Evolutionary conservation across 345 rosid genomes (phyloP), one percentile per base, ranked within the genome.

Genomic region (Citrus mangshanensis): DNA sequence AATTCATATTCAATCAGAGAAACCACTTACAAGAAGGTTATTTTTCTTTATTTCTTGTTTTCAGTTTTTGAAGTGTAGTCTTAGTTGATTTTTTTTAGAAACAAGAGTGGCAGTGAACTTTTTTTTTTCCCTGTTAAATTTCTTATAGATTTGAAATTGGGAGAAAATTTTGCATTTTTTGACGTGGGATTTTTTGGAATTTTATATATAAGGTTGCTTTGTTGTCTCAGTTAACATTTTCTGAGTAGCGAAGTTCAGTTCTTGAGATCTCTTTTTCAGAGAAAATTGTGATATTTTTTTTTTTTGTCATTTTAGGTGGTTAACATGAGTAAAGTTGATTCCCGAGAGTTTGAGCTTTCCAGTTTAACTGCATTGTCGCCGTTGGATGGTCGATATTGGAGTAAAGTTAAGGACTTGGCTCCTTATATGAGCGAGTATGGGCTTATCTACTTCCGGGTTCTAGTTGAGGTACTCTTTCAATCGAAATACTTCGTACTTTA

Each of bases 381-480:
- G 59, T 77, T 96, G 88, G 98, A 94, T 74, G 99, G 99, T 42
- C 97, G 98, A 68, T 96, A 96, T 63, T 91, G 99, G 98, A 85
- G 89, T 1, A 85, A 86, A 85, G 98, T 92, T 64, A 91, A 94
- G 88, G 94, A 89, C 49, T 88, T 94, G 84, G 91, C 99, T 62
- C 90, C 95, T 75, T 89, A 84, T 56, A 75, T 94, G 95, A 96
- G 99, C 74, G 98, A 94, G 84, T 96, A 84, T 77, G 98, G 98
- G 2, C 82, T 94, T 59, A 93, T 96, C 49, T 93, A 87, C 83
- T 94, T 84, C 77, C 85, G 98, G 6, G 93, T 92, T 60, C 85
- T 94, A 1, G 98, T 96, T 42, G 99, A 96, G 98, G 99, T 96
- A 78, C 55, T 28, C 7, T 77, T 32, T 30, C 42, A 32, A 21